Percentiles rank a stretch among this genome's conserved stretches.
Conservation (phyloP, 257 asterid genomes). For the Oldenlandia corymbosa region DNA sequence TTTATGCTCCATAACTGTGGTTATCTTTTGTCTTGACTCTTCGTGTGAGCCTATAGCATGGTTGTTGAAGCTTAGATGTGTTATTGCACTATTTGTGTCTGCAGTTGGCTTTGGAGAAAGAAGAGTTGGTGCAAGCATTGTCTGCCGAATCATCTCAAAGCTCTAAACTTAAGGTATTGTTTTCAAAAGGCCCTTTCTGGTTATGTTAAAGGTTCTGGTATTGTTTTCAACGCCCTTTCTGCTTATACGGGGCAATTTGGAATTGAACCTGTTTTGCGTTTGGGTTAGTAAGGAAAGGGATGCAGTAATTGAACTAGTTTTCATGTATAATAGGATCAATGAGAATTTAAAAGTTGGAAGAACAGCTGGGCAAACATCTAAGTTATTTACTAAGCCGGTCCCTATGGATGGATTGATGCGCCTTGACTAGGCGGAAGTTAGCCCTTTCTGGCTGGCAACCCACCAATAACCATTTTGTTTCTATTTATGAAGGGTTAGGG, state of each 20-base stretch:
- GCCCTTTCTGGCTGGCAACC: too few relatives aligned
- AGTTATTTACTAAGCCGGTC: background rate
- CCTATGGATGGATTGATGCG: background rate
- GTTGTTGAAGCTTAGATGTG: background rate
- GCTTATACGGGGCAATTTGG: too few relatives aligned
- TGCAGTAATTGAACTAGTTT: too few relatives aligned
- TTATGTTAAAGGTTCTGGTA: slow-evolving; percentile 5
- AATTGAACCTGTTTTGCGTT: background rate
- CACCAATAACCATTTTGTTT: background rate
- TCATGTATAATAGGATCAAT: too few relatives aligned
- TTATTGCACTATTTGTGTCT: slow-evolving; percentile 4
- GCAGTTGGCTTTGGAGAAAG: slow-evolving; percentile 90
- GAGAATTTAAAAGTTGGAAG: background rate
- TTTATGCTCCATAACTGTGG: slow-evolving; percentile 13
- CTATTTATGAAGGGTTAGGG: too few relatives aligned
- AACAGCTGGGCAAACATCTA: too few relatives aligned
- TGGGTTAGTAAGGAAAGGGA: background rate
- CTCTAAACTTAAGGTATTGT: slow-evolving; percentile 68
- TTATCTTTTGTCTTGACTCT: slow-evolving; percentile 11
- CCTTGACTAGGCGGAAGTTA: background rate
- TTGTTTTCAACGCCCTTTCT: background rate
- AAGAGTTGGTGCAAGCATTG: slow-evolving; percentile 67
- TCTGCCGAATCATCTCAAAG: slow-evolving; percentile 70
- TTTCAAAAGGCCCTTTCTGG: background rate
- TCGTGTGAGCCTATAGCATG: slow-evolving; percentile 6